phyloP scores from a whole-genome alignment of 2,329 filamentous ascomycete genomes.

The Nannizziopsis barbatae region DNA sequence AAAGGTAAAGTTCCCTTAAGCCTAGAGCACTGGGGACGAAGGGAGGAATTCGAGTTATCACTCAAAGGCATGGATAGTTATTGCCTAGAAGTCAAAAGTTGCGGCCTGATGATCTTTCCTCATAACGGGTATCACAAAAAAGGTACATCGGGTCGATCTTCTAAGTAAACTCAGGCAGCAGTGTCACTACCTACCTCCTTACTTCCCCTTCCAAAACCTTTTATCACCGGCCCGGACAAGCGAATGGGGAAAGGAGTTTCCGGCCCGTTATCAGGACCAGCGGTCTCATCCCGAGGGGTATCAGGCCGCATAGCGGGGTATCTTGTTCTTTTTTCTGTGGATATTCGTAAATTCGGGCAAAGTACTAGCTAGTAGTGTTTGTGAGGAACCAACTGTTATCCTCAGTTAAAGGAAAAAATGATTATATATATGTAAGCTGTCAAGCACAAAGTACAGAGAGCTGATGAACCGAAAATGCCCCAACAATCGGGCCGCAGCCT shows the following conservation, averaged over 20 bases:
- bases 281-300: constrained; percentile 53
- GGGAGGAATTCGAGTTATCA: no score
- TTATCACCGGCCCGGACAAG: constrained; percentile 77
- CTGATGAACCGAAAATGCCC: no score
- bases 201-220: constrained; percentile 85
- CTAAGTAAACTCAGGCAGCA: background rate
- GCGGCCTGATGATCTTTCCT: background rate
- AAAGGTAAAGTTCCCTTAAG: background rate
- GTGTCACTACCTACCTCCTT: constrained; percentile 54
- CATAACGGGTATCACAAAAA: background rate
- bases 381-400: no score
- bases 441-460: no score
- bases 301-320: constrained; percentile 35
- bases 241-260: constrained; percentile 67
- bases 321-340: background rate
- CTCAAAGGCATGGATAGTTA: no score
- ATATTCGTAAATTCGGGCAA: background rate
- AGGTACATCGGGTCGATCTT: background rate
- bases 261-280: constrained; percentile 64
- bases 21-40: background rate
- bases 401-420: no score
- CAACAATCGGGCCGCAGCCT: no score
- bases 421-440: no score
- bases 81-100: no score
- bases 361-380: background rate